Evolutionary conservation across 768 basidiomycete genomes (phyloP).

Genomic region (Mycena albidolilacea): DNA sequence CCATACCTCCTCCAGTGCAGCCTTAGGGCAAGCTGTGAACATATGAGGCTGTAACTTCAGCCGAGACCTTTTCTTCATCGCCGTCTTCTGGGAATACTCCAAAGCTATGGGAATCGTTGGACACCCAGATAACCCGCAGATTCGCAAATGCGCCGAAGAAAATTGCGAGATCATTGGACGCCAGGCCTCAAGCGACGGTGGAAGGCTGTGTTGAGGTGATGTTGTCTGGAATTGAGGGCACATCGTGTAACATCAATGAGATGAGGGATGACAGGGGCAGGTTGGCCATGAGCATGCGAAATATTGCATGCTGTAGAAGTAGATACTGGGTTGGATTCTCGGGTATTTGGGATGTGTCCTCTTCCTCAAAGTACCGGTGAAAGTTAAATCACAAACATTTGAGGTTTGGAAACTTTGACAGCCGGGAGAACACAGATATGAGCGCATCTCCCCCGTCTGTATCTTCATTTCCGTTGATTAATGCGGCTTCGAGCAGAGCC

Average conservation of each 20-base stretch:
- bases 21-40: background rate
- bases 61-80: background rate
- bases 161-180: no score
- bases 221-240: conserved; percentile 19
- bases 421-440: background rate
- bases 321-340: conserved; percentile 11
- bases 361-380: conserved; percentile 9
- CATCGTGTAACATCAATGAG: conserved; percentile 11
- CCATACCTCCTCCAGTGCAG: background rate
- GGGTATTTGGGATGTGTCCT: background rate
- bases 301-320: conserved; percentile 10
- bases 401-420: conserved; percentile 14
- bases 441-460: background rate
- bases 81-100: no score
- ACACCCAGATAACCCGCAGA: no score
- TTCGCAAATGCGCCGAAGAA: no score
- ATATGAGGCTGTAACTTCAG: background rate
- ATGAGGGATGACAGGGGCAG: conserved; percentile 5
- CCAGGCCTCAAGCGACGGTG: background rate
- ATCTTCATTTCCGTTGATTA: background rate
- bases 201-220: conserved; percentile 2
- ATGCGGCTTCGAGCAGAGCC: background rate
- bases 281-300: conserved; percentile 16
- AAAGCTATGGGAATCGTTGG: no score
- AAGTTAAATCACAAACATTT: conserved; percentile 8